Conservation (phyloP, 2,329 filamentous ascomycete genomes). For the Seiridium cupressi region DNA sequence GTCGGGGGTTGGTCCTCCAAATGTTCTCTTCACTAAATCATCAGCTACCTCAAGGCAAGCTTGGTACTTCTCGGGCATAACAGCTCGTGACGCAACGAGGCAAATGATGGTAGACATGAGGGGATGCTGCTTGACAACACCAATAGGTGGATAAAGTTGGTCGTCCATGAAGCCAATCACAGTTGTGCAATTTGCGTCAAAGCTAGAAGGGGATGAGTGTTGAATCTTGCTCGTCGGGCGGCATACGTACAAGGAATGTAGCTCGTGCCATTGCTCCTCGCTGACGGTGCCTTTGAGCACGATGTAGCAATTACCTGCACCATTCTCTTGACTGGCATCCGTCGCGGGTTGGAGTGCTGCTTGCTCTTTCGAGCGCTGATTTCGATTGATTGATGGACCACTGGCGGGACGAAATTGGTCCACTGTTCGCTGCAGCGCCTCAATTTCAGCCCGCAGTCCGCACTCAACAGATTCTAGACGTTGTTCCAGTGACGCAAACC, state of each 20-base stretch:
- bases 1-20: background rate
- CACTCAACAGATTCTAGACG: background rate
- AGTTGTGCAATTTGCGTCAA: background rate
- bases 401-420: background rate
- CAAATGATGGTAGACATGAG: background rate
- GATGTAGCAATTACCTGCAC: background rate
- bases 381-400: background rate
- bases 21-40: background rate
- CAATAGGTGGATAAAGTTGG: background rate
- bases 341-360: background rate
- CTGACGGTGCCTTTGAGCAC: background rate
- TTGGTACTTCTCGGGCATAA: background rate
- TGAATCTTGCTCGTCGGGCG: background rate
- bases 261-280: background rate
- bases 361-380: background rate
- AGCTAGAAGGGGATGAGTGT: background rate
- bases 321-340: background rate
- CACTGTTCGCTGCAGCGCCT: background rate
- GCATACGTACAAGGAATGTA: background rate
- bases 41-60: background rate
- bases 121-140: background rate
- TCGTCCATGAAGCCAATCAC: slow-evolving; percentile 1
- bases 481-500: background rate
- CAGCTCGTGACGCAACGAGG: background rate
- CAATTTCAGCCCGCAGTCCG: background rate